Evolutionary conservation across 2,329 filamentous ascomycete genomes (phyloP).

Genomic region (Penicillium janthinellum): DNA sequence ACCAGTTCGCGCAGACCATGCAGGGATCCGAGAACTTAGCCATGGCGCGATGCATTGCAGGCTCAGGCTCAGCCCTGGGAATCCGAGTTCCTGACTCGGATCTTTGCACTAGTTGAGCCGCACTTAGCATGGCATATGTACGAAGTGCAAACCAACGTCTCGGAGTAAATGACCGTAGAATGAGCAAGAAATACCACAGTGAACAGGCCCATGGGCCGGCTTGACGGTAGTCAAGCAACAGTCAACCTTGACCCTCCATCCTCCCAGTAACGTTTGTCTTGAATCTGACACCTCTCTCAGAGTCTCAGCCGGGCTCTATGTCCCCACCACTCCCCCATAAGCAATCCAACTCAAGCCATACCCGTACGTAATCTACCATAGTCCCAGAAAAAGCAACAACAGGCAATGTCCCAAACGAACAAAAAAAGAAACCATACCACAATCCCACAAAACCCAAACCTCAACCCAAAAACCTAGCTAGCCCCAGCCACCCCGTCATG

Average conservation of each 20-base stretch:
- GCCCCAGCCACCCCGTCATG: not conserved
- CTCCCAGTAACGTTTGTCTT: too few species aligned
- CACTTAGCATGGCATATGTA: not conserved
- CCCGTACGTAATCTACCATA: not conserved
- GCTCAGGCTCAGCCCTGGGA: not conserved
- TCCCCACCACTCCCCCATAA: not conserved
- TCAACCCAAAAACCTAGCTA: not conserved
- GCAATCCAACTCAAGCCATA: not conserved
- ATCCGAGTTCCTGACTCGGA: not conserved
- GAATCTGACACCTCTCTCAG: too few species aligned
- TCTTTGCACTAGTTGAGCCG: not conserved
- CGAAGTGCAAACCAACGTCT: not conserved
- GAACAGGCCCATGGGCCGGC: too few species aligned
- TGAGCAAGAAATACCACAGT: too few species aligned
- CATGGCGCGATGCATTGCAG: not conserved
- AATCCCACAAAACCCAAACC: not conserved
- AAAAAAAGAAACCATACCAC: not conserved
- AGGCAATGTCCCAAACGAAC: too few species aligned
- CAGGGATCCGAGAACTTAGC: constrained; percentile 3
- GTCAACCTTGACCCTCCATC: too few species aligned
- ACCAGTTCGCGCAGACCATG: not conserved
- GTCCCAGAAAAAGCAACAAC: not conserved
- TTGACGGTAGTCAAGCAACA: too few species aligned
- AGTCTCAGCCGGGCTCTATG: too few species aligned
- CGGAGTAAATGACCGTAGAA: not conserved